A percentile compares a stretch with the other conserved stretches of the same genome.
phyloP scores from a whole-genome alignment of 495 filamentous ascomycete genomes.

The Lentithecium fluviatile region DNA sequence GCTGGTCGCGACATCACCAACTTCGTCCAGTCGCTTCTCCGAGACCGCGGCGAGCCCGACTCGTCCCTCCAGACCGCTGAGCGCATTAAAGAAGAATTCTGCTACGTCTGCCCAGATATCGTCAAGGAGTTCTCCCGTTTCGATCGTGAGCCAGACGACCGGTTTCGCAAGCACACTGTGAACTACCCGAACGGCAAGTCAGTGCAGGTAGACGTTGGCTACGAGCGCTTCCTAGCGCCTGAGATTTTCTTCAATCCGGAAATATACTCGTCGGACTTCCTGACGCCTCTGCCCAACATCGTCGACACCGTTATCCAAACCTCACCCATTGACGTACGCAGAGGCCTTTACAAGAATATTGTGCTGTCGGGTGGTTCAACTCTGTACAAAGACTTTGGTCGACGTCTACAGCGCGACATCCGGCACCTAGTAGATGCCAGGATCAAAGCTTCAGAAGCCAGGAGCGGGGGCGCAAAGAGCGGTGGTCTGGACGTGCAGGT shows the following conservation, averaged over 20 bases:
- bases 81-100: constrained; percentile 96
- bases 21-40: constrained; percentile 92
- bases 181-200: constrained; percentile 82
- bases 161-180: constrained; percentile 85
- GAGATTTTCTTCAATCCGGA: constrained; percentile 99
- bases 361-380: constrained; percentile 95
- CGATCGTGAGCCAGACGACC: constrained; percentile 79
- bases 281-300: constrained; percentile 88
- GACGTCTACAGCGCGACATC: constrained; percentile 93
- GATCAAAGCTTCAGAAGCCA: constrained; percentile 85
- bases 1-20: constrained; percentile 97
- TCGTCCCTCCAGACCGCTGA: constrained; percentile 96
- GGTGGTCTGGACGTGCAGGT: constrained; percentile 94
- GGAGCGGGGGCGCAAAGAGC: constrained; percentile 75
- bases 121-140: constrained; percentile 95
- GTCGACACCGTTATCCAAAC: constrained; percentile 97
- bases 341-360: constrained; percentile 99
- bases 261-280: constrained; percentile 97
- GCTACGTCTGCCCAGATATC: constrained; percentile 96
- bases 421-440: constrained; percentile 90
- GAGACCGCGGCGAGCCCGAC: constrained; percentile 94
- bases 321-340: constrained; percentile 93
- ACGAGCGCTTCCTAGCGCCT: constrained; percentile 95
- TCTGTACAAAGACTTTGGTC: constrained; percentile 95
- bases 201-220: constrained; percentile 86